A percentile compares a stretch with the other conserved stretches of the same genome.
Conservation (phyloP, 1,284 basidiomycete genomes). For the Phellinidium pouzarii region DNA sequence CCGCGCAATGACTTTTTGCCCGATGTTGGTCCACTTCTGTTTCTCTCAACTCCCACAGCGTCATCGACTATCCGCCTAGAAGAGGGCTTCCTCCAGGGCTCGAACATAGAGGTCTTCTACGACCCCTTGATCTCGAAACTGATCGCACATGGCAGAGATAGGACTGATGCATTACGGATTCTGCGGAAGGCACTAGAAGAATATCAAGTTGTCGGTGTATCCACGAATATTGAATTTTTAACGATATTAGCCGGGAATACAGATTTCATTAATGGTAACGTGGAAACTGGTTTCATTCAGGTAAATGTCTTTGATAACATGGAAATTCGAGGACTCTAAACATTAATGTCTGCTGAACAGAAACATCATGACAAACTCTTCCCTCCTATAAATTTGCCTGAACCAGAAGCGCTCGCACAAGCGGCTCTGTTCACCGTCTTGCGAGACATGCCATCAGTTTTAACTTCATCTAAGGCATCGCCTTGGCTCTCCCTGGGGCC, state of each 20-base stretch:
- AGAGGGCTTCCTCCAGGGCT: conserved; percentile 81
- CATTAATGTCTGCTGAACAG: conserved; percentile 31
- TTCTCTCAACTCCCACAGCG: conserved; percentile 70
- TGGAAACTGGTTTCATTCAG: conserved; percentile 91
- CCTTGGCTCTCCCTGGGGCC: conserved; percentile 69
- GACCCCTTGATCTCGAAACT: conserved; percentile 94
- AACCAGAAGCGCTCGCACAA: conserved; percentile 62
- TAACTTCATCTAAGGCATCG: conserved; percentile 28
- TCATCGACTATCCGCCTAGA: conserved; percentile 81
- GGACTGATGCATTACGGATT: conserved; percentile 79
- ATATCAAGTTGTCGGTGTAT: conserved; percentile 87
- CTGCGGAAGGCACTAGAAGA: conserved; percentile 77
- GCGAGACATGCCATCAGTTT: conserved; percentile 44
- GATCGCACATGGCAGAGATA: conserved; percentile 83
- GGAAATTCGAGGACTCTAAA: conserved; percentile 9
- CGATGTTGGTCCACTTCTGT: conserved; percentile 78
- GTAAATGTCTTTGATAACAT: conserved; percentile 34
- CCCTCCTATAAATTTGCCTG: conserved; percentile 51
- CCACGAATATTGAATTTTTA: conserved; percentile 89
- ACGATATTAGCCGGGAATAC: conserved; percentile 69
- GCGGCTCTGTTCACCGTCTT: conserved; percentile 72
- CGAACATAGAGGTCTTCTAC: conserved; percentile 89
- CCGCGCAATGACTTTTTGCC: conserved; percentile 91
- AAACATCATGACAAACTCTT: conserved; percentile 78
- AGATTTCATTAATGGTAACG: conserved; percentile 73